These are phyloP conservation scores for Hapsidospora chrysogenum DNA, from an alignment of 495 filamentous ascomycete genomes.

Conservation along the genomic window DNA sequence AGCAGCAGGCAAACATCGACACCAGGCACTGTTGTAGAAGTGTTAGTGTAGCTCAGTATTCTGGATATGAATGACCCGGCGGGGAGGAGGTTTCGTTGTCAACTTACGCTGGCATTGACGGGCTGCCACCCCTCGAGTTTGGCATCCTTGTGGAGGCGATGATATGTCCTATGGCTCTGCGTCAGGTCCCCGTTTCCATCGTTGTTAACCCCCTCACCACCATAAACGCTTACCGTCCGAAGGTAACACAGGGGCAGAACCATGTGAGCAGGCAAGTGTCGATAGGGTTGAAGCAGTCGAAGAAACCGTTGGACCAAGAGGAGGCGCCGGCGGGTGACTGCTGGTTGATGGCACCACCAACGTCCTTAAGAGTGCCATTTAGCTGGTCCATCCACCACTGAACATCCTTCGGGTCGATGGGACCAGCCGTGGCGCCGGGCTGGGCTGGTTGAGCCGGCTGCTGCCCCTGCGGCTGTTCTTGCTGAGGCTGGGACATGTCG, in stretches of 20 bases:
- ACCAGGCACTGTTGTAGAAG: too few species aligned
- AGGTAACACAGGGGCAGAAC: conserved; percentile 28
- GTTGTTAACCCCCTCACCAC: conserved; percentile 24
- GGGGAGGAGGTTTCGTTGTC: too few species aligned
- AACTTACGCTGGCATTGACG: conserved; percentile 24
- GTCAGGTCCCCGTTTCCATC: conserved; percentile 16
- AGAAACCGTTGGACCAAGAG: conserved; percentile 14
- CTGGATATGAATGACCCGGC: too few species aligned
- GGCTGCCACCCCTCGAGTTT: conserved; percentile 24
- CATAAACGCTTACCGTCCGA: too few species aligned
- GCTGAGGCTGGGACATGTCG: not conserved
- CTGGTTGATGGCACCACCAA: conserved; percentile 13
- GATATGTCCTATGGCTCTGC: too few species aligned
- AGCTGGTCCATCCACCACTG: conserved; percentile 15
- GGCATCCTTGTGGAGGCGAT: too few species aligned
- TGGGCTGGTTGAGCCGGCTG: conserved; percentile 6
- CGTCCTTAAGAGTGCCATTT: conserved; percentile 15
- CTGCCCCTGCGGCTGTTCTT: not conserved
- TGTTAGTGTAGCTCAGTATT: too few species aligned
- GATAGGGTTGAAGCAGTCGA: conserved; percentile 20
- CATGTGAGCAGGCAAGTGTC: conserved; percentile 20
- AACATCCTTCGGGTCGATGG: conserved; percentile 14
- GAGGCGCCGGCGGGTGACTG: conserved; percentile 12
- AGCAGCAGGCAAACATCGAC: too few species aligned
- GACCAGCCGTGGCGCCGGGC: conserved; percentile 4